Base-by-base conservation (phyloP, 352 stramenopile species). In the Pythium monospermum region DNA sequence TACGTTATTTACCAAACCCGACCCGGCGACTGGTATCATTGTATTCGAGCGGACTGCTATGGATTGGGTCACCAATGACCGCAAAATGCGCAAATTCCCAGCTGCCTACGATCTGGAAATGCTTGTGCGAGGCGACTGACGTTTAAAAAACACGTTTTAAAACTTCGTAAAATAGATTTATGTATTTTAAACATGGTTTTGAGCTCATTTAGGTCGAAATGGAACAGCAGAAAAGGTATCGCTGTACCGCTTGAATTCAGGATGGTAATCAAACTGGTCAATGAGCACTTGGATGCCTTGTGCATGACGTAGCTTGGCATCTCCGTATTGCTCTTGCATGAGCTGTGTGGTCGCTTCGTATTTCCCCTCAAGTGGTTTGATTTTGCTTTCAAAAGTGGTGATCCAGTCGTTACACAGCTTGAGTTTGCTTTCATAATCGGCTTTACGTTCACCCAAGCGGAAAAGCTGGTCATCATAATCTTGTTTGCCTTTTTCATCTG, bases 191-290 rank as follows among this genome's bases (percentile, higher is more conserved):
- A n/a, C 21, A 6, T 18, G n/a, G 6, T 46, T 51, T 15, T 16
- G 7, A 28, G 23, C 39, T 55, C 61, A 88, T 51, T 87, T 88
- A 10, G 77, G 76, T 26, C 59, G 65, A 57, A 95, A 94, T 0
- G 83, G 83, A 33, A 91, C 77, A 1, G 84, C 85, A 0, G 76
- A 86, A 65, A 96, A 96, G 27, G 69, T 83, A 60, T 94, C 85
- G 60, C 81, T 92, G 51, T 81, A 86, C 43, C 83, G 84, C 59
- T 95, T 95, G 67, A 91, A 96, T 53, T 89, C 80, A 5, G 85
- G 85, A 50, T 96, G 85, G 60, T 96, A 95, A 53, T 92, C 79
- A 44, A 96, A 96, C 46, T 95, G 83, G 30, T 92, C 69, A 42
- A 94, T 85, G 27, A 96, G 76, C 48, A 96, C 75, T 32, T 75